Percentiles rank a stretch among this genome's conserved stretches.
phyloP scores from a whole-genome alignment of 1,284 basidiomycete genomes.

The Lentinula novae-zelandiae region DNA sequence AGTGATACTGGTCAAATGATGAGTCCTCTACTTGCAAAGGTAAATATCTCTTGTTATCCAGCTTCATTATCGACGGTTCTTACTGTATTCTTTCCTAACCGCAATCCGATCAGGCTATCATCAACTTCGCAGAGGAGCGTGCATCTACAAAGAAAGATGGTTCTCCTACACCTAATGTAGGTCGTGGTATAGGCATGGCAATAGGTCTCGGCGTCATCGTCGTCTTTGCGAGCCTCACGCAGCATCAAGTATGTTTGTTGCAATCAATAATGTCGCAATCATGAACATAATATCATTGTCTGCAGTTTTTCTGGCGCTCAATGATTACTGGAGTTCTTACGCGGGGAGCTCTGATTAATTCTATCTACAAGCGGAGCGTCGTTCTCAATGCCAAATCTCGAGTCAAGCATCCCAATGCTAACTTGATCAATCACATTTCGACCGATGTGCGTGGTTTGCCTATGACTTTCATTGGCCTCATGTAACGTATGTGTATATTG shows the following conservation, averaged over 20 bases:
- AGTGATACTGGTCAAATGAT: constrained; percentile 62
- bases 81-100: background rate
- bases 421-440: constrained; percentile 72
- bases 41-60: constrained; percentile 17
- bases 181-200: constrained; percentile 68
- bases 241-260: constrained; percentile 47
- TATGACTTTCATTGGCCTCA: background rate
- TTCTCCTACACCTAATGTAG: constrained; percentile 43
- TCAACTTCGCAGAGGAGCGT: constrained; percentile 60
- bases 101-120: constrained; percentile 44
- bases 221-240: constrained; percentile 52
- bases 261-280: background rate
- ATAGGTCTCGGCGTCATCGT: constrained; percentile 67
- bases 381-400: constrained; percentile 65
- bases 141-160: constrained; percentile 30
- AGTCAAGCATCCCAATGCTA: constrained; percentile 59
- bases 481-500: background rate
- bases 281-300: background rate
- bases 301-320: constrained; percentile 74
- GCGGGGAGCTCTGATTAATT: constrained; percentile 69
- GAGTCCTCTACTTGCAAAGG: constrained; percentile 63
- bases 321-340: constrained; percentile 70
- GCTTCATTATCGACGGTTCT: background rate
- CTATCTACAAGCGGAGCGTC: constrained; percentile 73
- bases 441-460: constrained; percentile 47